Conservation (phyloP, 192 early-diverging fungal genomes). For the Blastocladiella britannica region DNA sequence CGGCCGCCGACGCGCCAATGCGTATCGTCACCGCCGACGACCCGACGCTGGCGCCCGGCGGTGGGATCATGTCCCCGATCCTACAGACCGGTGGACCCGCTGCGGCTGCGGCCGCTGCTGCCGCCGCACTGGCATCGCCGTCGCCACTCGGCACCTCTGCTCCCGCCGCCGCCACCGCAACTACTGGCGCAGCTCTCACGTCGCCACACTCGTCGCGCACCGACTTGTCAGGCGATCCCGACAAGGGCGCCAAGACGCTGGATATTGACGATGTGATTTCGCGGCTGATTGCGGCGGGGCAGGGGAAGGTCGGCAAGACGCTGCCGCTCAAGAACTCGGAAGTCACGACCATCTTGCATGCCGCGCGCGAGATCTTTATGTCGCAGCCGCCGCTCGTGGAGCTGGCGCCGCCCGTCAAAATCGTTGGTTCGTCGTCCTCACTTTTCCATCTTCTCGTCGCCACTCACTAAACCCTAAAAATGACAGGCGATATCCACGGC, state of each 20-base stretch:
- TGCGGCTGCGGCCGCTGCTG: not conserved
- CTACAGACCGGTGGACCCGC: not conserved
- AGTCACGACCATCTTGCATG: constrained; percentile 64
- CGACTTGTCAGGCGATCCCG: too few relatives aligned
- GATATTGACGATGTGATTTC: constrained; percentile 76
- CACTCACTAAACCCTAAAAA: constrained; percentile 49
- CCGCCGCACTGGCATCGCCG: not conserved
- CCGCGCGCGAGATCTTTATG: constrained; percentile 71
- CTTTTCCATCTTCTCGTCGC: too few relatives aligned
- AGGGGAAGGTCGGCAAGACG: constrained; percentile 47
- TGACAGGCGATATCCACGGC: constrained; percentile 84
- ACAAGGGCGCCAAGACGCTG: constrained; percentile 30
- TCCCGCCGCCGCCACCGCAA: not conserved
- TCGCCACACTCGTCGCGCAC: not conserved
- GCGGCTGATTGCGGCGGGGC: constrained; percentile 55
- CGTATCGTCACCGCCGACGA: not conserved
- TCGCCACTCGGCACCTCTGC: not conserved
- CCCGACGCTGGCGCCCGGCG: not conserved
- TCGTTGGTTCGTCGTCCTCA: constrained; percentile 19
- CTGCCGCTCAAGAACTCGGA: constrained; percentile 70
- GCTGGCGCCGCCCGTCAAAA: constrained; percentile 22
- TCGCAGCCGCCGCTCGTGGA: constrained; percentile 50
- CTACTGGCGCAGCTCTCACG: not conserved
- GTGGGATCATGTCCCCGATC: not conserved
- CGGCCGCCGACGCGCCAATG: not conserved